Base-by-base conservation (phyloP, 2,329 filamentous ascomycete species). In the Ilyonectria destructans region DNA sequence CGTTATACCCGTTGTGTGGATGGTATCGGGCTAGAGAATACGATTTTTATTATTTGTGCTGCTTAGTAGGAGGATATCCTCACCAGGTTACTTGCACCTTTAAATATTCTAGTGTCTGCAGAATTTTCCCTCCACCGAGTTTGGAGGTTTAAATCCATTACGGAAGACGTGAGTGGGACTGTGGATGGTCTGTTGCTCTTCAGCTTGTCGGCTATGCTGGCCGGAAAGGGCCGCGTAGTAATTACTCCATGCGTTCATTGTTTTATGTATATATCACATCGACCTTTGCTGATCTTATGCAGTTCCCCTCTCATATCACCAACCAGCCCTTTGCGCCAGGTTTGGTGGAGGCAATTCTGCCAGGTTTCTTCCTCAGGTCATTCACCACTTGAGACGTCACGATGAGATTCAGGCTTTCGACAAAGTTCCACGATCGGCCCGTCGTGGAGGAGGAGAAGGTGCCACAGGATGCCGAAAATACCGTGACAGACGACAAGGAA, bases 381-480 rank as follows among this genome's bases (percentile, higher is more conserved):
- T 17, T 40, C 37, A 2, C 6, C 13, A 17, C 31, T 23, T 17
- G 43, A 19, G 7, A n/a, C 13, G 49, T 21, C 62, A 55, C 2
- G 46, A 65, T 65, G 62, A 65, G 46, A 37, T 63, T 67, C 46
- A 37, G 46, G 15, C 21, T 67, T 19, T 40, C 64, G 17, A 26
- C n/a, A n/a, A 26, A 33, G 54, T 1, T 62, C 54, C 35, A 6
- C 46, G 54, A 51, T 46, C 46, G 23, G 29, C 64, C 64, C 17
- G 64, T 62, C 54, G 59, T 67, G 3, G 58, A 67, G 35, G 64
- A 67, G n/a, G 40, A 26, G 8, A 19, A 37, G 10, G 23, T 35
- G 7, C 52, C 51, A 10, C 52, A 58, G 21, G 64, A 67, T 31
- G 46, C 46, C 17, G 64, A 67, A 23, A 62, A 31, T 6, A 33